Base-by-base conservation (phyloP, 2,329 filamentous ascomycete genomes). In the Cladosporium sp. region DNA sequence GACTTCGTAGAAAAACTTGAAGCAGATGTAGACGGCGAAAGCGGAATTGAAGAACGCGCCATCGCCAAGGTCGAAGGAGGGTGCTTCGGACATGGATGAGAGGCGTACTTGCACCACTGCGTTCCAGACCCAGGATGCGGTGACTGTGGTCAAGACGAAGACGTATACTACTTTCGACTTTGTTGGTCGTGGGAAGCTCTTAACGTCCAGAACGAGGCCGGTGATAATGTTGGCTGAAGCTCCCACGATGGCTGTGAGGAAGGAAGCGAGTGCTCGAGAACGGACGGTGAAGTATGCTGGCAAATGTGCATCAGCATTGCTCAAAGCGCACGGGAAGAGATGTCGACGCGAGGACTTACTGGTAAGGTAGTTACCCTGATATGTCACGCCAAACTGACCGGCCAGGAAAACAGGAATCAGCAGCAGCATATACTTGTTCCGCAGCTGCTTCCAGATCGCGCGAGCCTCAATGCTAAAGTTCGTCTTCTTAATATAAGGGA, bases 281-380 rank as follows among this genome's bases (percentile, higher is more conserved):
- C 78, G 72, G 4, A 80, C 73, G 20, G 74, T 73, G 35, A 77
- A 77, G 59, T 77, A 77, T 56, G 76, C 61, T 61, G 13, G n/a
- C 8, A 4, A 9, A 32, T 10, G 9, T 10, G 3, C 12, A 9
- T 32, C 12, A 32, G 28, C 28, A 32, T 32, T 32, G 28, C 28
- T 32, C 3, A 32, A 32, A 32, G 28, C 8, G 8, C 4, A 32
- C 8, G 12, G 17, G 4, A 15, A 12, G 22, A 10, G 8, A 5
- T 10, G 12, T 32, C 28, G 22, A 0, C 87, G 89, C 68, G 86
- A 89, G 70, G 86, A 88, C 57, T 28, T 49, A 57, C 55, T 80
- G 0, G 77, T 74, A 52, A 80, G 73, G 59, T 80, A 82, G 60
- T 80, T 80, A 48, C 77, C 74, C 20, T 58, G 71, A 58, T 77